Base-by-base conservation (phyloP, 441 rosid genomes). In the Kokia cookei region DNA sequence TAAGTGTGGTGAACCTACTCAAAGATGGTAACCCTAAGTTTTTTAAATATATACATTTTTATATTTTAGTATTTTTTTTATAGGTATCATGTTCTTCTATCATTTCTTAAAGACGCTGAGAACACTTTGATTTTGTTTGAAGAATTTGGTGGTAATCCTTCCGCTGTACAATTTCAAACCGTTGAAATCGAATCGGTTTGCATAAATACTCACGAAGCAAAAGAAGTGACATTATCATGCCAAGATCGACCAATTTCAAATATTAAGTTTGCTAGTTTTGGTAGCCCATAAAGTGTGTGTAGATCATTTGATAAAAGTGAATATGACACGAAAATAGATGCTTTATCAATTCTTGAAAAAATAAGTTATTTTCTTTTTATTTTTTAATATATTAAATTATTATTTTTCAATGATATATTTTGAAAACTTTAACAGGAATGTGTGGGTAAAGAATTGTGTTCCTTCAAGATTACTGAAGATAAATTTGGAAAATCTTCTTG, bases 81-180 rank as follows among this genome's bases (percentile, higher is more conserved):
- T 22, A 90, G 97, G 93, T 93, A 93, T 55, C 94, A 90, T 78
- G 84, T 90, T 48, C 97, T 94, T 0, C 79, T 93, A 5, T 89
- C 35, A 32, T 32, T 4, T 32, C 5, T 32, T 32, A 32, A 32
- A 32, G 1, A 32, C 0, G 35, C 5, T 32, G 35, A 32, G 35
- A 32, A 32, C 1, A 32, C 35, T 32, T 32, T 32, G 35, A 5
- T 32, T 4, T 71, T 93, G 61, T 88, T 89, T 11, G 96, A 93
- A 65, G 96, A 92, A 55, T 78, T 87, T 1, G 97, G 97, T 0
- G 97, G 94, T 22, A 84, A 91, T 50, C 91, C 94, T 7, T 68
- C 81, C 0, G 5, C 24, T 2, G 86, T 89, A 2, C 77, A 73
- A 24, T 85, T 91, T 72, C 86, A 78, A 35, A 88, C 87, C 0